Conservation (phyloP, 306 rosid species). For the Ceratonia siliqua region DNA sequence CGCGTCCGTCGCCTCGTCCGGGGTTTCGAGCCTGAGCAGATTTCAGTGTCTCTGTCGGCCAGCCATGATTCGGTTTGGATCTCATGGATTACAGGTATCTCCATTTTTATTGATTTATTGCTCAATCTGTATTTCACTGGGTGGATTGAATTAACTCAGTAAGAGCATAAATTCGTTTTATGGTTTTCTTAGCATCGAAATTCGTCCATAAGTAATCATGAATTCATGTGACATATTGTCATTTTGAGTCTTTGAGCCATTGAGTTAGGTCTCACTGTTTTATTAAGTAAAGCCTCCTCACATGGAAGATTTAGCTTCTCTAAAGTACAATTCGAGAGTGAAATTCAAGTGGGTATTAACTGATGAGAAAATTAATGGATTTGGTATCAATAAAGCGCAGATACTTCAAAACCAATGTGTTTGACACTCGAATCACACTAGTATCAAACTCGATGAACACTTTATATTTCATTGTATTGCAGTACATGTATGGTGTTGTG, state of each 20-base stretch:
- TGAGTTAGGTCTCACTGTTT: not conserved
- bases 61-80: conserved; percentile 71
- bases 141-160: not conserved
- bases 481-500: too few species aligned
- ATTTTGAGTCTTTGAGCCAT: not conserved
- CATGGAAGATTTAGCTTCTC: not conserved
- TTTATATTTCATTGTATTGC: too few species aligned
- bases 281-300: not conserved
- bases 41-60: conserved; percentile 70
- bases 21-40: conserved; percentile 81
- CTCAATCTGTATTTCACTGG: not conserved
- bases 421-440: too few species aligned
- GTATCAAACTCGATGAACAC: too few species aligned
- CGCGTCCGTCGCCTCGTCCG: conserved; percentile 55
- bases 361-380: not conserved
- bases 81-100: conserved; percentile 77
- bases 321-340: not conserved
- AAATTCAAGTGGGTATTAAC: not conserved
- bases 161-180: not conserved
- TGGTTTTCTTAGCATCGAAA: not conserved
- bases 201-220: not conserved
- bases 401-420: too few species aligned
- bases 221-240: not conserved
- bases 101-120: not conserved
- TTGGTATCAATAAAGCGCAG: not conserved